These are phyloP conservation scores for Hsuehochloa calcarea DNA, from an alignment of 176 grass and related monocot genomes.

Conservation along the genomic window DNA sequence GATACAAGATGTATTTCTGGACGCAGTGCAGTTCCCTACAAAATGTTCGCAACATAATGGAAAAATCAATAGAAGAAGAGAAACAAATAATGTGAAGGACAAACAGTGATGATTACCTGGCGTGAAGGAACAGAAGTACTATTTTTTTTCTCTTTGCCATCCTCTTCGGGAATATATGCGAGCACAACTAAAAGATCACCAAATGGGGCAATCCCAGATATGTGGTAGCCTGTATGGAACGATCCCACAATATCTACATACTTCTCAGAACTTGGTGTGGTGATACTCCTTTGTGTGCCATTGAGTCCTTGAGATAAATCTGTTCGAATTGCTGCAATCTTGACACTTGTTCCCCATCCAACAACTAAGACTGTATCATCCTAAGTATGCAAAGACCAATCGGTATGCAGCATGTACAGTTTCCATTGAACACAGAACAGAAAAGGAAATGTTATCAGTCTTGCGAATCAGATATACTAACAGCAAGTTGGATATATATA, in stretches of 20 bases:
- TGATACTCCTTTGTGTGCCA: conserved; percentile 73
- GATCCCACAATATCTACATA: conserved; percentile 98
- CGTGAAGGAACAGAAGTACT: conserved; percentile 54
- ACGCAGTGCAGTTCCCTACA: conserved; percentile 87
- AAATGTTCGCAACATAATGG: conserved; percentile 1
- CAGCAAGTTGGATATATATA: background rate
- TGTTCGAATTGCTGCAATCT: conserved; percentile 80
- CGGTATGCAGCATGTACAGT: conserved; percentile 10
- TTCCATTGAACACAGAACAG: background rate
- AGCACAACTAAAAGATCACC: conserved; percentile 90
- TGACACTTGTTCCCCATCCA: conserved; percentile 92
- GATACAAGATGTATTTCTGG: conserved; percentile 96
- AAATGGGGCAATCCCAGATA: conserved; percentile 95
- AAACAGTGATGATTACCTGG: conserved; percentile 57
- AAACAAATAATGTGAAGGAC: conserved; percentile 6
- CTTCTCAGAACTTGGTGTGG: conserved; percentile 56
- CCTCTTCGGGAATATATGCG: conserved; percentile 84
- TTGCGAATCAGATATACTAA: background rate
- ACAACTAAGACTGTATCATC: conserved; percentile 95
- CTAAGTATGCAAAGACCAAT: conserved; percentile 43
- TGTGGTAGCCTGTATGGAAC: conserved; percentile 89
- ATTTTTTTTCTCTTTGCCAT: conserved; percentile 62
- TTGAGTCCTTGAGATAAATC: conserved; percentile 67
- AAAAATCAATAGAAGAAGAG: conserved; percentile 20
- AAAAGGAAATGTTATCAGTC: background rate